phyloP scores from a whole-genome alignment of 1,139 yeast species.

The Lodderomyces parapsilosis region DNA sequence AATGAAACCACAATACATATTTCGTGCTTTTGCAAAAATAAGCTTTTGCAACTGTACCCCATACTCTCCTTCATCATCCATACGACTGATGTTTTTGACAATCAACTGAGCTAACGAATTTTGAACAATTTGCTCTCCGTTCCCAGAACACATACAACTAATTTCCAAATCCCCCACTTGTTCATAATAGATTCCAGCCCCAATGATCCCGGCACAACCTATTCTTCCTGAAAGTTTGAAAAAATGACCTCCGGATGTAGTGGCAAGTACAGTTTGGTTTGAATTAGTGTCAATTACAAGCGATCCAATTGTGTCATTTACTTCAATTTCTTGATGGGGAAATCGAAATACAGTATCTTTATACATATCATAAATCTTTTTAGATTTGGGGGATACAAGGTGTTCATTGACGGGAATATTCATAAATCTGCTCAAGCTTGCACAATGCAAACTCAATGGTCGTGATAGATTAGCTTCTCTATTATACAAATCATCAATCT shows the following conservation, averaged over 20 bases:
- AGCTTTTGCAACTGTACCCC: slow-evolving; percentile 14
- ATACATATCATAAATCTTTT: slow-evolving; percentile 15
- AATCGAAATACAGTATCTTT: slow-evolving; percentile 13
- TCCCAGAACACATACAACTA: slow-evolving; percentile 52
- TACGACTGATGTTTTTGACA: slow-evolving; percentile 15
- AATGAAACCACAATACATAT: slow-evolving; percentile 34
- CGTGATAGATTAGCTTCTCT: slow-evolving; percentile 21
- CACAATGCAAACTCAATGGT: slow-evolving; percentile 26
- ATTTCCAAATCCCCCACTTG: slow-evolving; percentile 19
- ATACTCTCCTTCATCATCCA: slow-evolving; percentile 11
- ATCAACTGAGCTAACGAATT: slow-evolving; percentile 38
- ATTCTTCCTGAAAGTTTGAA: slow-evolving; percentile 49
- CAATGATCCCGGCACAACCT: slow-evolving; percentile 54
- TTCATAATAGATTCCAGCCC: slow-evolving; percentile 32
- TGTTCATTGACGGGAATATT: slow-evolving; percentile 4
- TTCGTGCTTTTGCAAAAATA: neutral
- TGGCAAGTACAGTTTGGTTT: slow-evolving; percentile 25
- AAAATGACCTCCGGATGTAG: slow-evolving; percentile 56
- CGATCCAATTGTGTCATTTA: slow-evolving; percentile 36
- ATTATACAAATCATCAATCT: slow-evolving; percentile 16
- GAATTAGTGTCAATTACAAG: slow-evolving; percentile 10
- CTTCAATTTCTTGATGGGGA: neutral
- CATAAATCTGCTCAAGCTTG: slow-evolving; percentile 8
- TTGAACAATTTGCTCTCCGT: slow-evolving; percentile 52
- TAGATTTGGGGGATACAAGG: slow-evolving; percentile 19